Evolutionary conservation across 73 alveolate species (phyloP).

Genomic region (Paramecium primaurelia): DNA sequence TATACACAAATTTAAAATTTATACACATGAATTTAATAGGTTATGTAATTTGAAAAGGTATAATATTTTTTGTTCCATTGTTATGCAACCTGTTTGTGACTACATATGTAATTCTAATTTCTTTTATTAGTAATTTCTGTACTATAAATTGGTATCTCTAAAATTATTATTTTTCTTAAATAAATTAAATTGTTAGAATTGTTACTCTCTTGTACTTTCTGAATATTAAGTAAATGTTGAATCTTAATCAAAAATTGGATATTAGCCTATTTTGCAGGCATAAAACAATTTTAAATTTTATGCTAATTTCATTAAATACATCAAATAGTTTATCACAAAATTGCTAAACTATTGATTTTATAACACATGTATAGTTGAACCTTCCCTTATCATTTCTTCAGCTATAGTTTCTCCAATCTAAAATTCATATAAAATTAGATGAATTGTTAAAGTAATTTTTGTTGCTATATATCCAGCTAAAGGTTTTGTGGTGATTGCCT

Average conservation of each 20-base stretch:
- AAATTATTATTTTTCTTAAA: neutral
- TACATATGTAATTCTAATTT: neutral
- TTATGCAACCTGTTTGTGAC: neutral
- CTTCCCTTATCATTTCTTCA: neutral
- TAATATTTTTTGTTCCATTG: neutral
- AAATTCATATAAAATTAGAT: neutral
- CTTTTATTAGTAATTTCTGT: constrained; percentile 28
- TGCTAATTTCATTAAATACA: constrained; percentile 31
- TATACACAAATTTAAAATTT: constrained; percentile 22
- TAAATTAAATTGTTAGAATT: neutral
- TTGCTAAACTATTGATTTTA: neutral
- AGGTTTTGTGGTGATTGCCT: neutral
- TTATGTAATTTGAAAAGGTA: constrained; percentile 29
- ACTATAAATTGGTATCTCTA: constrained; percentile 26
- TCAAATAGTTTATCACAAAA: constrained; percentile 1
- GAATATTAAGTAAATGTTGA: neutral
- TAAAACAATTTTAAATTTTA: constrained; percentile 30
- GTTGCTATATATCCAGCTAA: neutral
- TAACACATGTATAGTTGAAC: neutral
- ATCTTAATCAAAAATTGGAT: constrained; percentile 29
- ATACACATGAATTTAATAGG: neutral
- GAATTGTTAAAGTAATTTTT: neutral
- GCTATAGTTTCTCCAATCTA: constrained; percentile 15
- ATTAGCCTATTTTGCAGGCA: constrained; percentile 41
- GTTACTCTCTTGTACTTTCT: constrained; percentile 1